Conservation (phyloP, 208 protist species). For the Trypanosoma cruzi region DNA sequence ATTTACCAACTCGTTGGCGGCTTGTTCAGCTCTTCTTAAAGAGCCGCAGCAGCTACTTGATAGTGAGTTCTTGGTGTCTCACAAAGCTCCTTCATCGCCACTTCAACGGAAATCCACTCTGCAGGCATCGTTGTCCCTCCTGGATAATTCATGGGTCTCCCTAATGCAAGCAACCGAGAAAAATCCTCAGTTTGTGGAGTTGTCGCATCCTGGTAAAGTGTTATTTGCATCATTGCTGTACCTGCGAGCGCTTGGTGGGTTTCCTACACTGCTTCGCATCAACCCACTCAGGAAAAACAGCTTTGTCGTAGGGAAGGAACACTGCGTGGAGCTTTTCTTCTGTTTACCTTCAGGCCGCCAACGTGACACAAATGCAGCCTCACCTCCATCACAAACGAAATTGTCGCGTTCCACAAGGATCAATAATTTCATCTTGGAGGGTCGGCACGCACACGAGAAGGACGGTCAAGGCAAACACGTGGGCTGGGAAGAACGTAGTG, state of each 20-base stretch:
- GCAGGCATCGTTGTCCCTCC: not conserved
- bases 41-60: conserved; percentile 23
- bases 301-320: conserved; percentile 71
- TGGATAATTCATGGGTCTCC: not conserved
- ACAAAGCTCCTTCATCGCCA: not conserved
- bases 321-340: conserved; percentile 88
- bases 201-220: conserved; percentile 69
- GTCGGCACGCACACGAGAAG: not conserved
- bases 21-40: conserved; percentile 26
- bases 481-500: conserved; percentile 25
- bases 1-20: conserved; percentile 16
- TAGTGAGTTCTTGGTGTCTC: conserved; percentile 7
- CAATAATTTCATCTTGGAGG: not conserved
- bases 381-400: not conserved
- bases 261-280: conserved; percentile 76
- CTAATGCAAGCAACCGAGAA: conserved; percentile 1
- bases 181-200: conserved; percentile 25
- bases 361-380: not conserved
- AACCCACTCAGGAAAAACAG: conserved; percentile 61
- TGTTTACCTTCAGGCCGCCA: conserved; percentile 24
- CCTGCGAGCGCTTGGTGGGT: conserved; percentile 74
- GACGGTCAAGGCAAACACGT: conserved; percentile 12
- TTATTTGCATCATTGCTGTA: conserved; percentile 76
- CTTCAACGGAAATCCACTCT: not conserved
- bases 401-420: not conserved